Base-by-base conservation (phyloP, 192 early-diverging fungal species). In the Coemansia asiatica region DNA sequence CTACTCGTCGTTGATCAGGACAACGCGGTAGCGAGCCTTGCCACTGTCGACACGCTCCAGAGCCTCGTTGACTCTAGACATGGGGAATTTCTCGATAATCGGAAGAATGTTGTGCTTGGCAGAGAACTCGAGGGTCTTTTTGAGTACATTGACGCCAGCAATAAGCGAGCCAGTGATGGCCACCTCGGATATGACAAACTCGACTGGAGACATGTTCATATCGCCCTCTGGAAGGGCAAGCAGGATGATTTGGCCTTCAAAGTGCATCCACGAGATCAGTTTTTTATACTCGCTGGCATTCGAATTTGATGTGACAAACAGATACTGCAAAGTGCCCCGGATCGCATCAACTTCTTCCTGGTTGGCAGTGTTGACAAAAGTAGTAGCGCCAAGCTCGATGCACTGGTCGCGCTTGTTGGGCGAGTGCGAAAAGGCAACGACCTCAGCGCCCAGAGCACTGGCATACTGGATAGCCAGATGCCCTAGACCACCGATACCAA, bases 401-500 rank as follows among this genome's bases (percentile, higher is more conserved):
- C 83, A 77, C 65, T 88, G 77, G 25, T 85, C 71, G 53, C 76
- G 75, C 75, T 90, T 89, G 68, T 69, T 80, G 21, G 77, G 67
- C 22, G 82, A 83, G 59, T 82, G 78, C 48, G 89, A 89, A 19
- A 90, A 79, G 4, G 84, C 86, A 22, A 81, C 51, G 5, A 88
- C 81, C 5, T 85, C 61, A 25, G 82, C 75, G 6, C 76, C 71
- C 27, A 82, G 73, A 1, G 84, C 86, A 6, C 56, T 53, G 36
- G 86, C 87, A 59, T 75, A 90, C 75, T 90, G 89, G 16, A 90
- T 74, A 15, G 85, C 89, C 53, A 91, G 83, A 63, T 90, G 90
- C 18, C 90, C 89, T 8, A 94, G 76, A 25, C 91, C 91, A 18
- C 93, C 93, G 25, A 95, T 81, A 21, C 93, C 93, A 38, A 92